Base-by-base conservation (phyloP, 345 rosid genomes). In the Lagerstroemia speciosa region DNA sequence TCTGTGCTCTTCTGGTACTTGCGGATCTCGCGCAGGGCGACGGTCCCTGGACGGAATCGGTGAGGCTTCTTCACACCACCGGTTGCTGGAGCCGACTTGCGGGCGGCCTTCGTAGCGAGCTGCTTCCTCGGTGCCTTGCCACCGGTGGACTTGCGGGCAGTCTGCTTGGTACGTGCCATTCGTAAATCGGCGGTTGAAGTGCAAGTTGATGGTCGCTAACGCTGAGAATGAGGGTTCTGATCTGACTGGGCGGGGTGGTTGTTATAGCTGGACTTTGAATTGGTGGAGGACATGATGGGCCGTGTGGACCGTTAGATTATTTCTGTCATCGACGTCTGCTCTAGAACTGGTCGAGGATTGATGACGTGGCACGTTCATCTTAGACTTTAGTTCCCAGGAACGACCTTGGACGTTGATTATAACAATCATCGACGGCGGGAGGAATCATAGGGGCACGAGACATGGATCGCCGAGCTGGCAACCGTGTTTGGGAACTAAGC, bases 91-190 rank as follows among this genome's bases (percentile, higher is more conserved):
- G 63, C 63, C 11, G 63, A 58, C 63, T 58, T 58, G 63, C 63
- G 63, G 34, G 63, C 63, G 11, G 63, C 63, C 63, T 58, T 58
- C 6, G 63, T 58, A 1, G 63, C 63, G 19, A 58, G 63, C 63
- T 58, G 63, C 63, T 58, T 58, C 63, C 63, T 58, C 63, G 63
- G 63, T 33, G 63, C 63, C 34, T 58, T 58, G 19, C 63, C 63
- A 12, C 63, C 63, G 33, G 63, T 58, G 63, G 63, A 58, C 34
- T 58, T 58, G 33, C 63, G 63, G 15, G 63, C 63, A 1, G 63
- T 58, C 14, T 58, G 63, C 63, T 58, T 58, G 22, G 63, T 58
- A 14, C 63, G 63, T 1, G 63, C 63, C 63, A 58, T 58, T 27
- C 0, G 63, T 30, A 0, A 6, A 53, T 53, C 29, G 60, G n/a